Evolutionary conservation across 352 stramenopile genomes (phyloP).

Genomic region (Hyaloperonospora arabidopsidis): DNA sequence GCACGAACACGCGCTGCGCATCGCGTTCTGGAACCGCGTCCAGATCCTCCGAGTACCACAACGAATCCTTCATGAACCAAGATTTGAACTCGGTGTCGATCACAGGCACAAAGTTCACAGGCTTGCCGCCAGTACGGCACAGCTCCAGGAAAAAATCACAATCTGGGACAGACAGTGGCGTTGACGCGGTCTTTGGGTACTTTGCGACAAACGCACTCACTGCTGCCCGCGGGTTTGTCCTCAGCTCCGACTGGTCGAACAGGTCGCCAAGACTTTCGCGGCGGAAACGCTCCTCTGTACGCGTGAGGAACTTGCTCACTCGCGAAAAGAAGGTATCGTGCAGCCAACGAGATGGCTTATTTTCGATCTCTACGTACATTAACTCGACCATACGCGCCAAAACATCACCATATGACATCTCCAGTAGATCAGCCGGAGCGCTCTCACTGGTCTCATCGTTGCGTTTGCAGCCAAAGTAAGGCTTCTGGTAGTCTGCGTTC

Average conservation of each 20-base stretch:
- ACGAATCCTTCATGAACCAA: constrained; percentile 87
- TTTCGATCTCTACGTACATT: constrained; percentile 57
- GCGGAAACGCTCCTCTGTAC: constrained; percentile 60
- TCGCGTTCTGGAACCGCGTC: constrained; percentile 72
- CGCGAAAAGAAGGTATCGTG: constrained; percentile 62
- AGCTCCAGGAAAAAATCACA: constrained; percentile 79
- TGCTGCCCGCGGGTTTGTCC: constrained; percentile 33
- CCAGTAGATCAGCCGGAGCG: constrained; percentile 49
- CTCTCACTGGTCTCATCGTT: constrained; percentile 31
- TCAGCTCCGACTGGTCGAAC: constrained; percentile 43
- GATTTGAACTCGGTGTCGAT: constrained; percentile 78
- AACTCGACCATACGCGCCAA: constrained; percentile 66
- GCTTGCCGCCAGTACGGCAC: constrained; percentile 76
- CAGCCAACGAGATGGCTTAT: constrained; percentile 61
- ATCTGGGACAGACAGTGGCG: constrained; percentile 63
- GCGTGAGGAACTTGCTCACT: constrained; percentile 64
- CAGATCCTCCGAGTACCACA: constrained; percentile 87
- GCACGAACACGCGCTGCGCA: constrained; percentile 74
- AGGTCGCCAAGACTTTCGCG: constrained; percentile 22
- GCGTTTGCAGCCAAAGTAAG: constrained; percentile 73
- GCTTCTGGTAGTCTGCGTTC: constrained; percentile 86
- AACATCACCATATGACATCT: constrained; percentile 84
- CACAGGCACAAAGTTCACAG: constrained; percentile 80
- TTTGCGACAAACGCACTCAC: constrained; percentile 42
- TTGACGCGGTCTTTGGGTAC: constrained; percentile 45